Conservation (phyloP, 1,284 basidiomycete species). For the Ganoderma leucocontextum region DNA sequence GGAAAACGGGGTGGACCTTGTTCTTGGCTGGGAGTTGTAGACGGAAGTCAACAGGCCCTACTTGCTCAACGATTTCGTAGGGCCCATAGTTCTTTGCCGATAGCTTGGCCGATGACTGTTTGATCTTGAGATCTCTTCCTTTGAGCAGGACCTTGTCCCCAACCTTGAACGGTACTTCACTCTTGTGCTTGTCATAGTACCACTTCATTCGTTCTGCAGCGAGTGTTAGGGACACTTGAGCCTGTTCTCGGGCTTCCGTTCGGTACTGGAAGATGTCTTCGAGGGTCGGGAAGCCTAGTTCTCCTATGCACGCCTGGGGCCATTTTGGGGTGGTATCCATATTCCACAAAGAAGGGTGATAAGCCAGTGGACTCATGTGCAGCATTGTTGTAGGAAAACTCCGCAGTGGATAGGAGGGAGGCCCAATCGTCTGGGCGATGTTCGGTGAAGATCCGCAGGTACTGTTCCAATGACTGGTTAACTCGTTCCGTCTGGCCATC, state of each 20-base stretch:
- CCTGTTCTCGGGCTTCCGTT: background rate
- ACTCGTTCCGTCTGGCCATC: slow-evolving; percentile 44
- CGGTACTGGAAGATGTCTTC: background rate
- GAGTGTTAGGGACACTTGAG: background rate
- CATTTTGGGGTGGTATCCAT: slow-evolving; percentile 3
- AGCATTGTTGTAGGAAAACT: slow-evolving; percentile 9
- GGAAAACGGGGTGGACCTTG: background rate
- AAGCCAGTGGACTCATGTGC: background rate
- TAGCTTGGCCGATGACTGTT: background rate
- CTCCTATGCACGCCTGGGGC: background rate
- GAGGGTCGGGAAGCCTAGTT: background rate
- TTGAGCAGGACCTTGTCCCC: slow-evolving; percentile 3
- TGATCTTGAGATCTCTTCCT: background rate
- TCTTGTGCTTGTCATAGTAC: too few relatives aligned
- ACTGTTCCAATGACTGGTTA: slow-evolving; percentile 41
- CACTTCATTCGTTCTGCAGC: too few relatives aligned
- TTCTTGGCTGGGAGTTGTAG: background rate
- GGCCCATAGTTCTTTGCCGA: background rate
- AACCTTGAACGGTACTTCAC: background rate
- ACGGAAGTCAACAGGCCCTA: background rate
- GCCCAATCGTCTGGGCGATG: slow-evolving; percentile 16
- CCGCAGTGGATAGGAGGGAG: slow-evolving; percentile 4
- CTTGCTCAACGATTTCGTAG: background rate
- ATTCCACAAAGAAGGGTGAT: background rate
- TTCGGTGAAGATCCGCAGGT: slow-evolving; percentile 30